phyloP scores from a whole-genome alignment of 371 early-diverging fungal genomes.

The Mucor irregularis region DNA sequence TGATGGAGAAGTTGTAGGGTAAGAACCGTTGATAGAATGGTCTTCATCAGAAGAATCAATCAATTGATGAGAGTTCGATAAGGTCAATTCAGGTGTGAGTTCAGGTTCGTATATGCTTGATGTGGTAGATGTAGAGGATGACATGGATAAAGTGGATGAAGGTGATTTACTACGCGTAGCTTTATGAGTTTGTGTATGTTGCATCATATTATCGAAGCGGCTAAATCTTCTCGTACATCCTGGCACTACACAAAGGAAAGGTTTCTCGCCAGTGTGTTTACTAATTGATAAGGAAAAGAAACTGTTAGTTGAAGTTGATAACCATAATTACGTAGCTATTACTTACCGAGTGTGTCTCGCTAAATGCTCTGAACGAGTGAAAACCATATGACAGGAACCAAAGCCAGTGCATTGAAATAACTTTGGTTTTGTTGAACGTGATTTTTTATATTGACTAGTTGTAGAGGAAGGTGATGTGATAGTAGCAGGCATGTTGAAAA shows the following conservation, averaged over 20 bases:
- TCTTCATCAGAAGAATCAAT: conserved; percentile 18
- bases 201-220: conserved; percentile 68
- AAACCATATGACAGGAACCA: conserved; percentile 60
- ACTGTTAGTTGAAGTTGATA: not conserved
- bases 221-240: conserved; percentile 61
- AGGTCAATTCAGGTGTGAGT: conserved; percentile 9
- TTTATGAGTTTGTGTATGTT: conserved; percentile 59
- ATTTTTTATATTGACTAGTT: conserved; percentile 5
- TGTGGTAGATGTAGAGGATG: not conserved
- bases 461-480: not conserved
- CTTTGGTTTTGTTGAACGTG: conserved; percentile 39
- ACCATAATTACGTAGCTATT: not conserved
- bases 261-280: conserved; percentile 67
- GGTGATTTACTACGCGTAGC: conserved; percentile 14
- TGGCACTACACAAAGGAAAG: conserved; percentile 59
- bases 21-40: not conserved
- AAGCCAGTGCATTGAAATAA: conserved; percentile 60
- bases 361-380: conserved; percentile 63
- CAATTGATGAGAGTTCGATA: too few species aligned
- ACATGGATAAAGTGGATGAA: not conserved
- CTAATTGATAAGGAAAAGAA: conserved; percentile 22
- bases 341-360: conserved; percentile 57
- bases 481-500: conserved; percentile 10
- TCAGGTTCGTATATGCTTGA: conserved; percentile 9
- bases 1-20: conserved; percentile 32